Base-by-base conservation (phyloP, 2,329 filamentous ascomycete species). In the Diaporthe sp. region DNA sequence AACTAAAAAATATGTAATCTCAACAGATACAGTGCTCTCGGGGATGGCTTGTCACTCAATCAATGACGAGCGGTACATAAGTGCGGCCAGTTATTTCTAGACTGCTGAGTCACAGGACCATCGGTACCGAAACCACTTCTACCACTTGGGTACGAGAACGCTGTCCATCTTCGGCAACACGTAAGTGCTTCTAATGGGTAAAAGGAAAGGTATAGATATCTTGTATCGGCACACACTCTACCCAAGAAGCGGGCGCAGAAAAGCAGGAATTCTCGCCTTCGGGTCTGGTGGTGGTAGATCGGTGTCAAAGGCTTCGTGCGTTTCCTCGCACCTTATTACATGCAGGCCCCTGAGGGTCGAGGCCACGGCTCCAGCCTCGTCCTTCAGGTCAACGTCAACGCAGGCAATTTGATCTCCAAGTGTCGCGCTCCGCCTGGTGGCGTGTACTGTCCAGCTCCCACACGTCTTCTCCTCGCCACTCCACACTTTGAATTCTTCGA, bases 371-470 rank as follows among this genome's bases (percentile, higher is more conserved):
- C 31, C 55, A 37, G 9, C 0, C 55, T 37, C 55, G 19, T 58
- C 9, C 31, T 58, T n/a, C 31, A 58, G 55, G 17, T 58, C 10
- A 19, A 37, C 9, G 5, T 58, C 55, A 58, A 58, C 4, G 19
- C 7, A 34, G 2, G 55, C 55, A 0, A 58, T 4, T 10, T 34
- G 55, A 10, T 37, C 7, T 19, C 12, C 8, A 0, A 58, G 17
- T 9, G 1, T 1, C 31, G 2, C n/a, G 19, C 22, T 12, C 7
- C 5, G 28, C 0, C 6, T 19, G 9, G 8, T 15, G 0, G 28
- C 15, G 1, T 57, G 15, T 17, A 34, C 28, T 22, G n/a, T 22
- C 55, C 55, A 34, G 2, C 5, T 9, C 4, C 28, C 55, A 1
- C 1, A 1, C 31, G 17, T 22, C 17, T 10, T 9, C 19, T 22